These are phyloP conservation scores for Raffaelea arxii DNA, from an alignment of 2,329 filamentous ascomycete genomes.

Conservation along the genomic window DNA sequence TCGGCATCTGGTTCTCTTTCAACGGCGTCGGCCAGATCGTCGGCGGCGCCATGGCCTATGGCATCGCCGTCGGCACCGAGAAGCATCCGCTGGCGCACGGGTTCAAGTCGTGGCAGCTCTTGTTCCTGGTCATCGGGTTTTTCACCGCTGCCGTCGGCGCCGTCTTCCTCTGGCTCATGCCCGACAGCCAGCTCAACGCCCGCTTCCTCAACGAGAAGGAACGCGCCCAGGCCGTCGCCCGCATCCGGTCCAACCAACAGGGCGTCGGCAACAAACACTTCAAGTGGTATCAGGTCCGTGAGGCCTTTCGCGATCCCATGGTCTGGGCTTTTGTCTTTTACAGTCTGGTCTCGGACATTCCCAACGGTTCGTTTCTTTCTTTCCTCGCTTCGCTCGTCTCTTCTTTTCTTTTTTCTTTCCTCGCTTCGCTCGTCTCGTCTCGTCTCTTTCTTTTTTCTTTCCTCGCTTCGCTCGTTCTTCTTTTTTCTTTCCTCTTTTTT, in stretches of 20 bases:
- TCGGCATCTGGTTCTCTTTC: slow-evolving; percentile 60
- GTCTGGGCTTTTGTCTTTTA: slow-evolving; percentile 26
- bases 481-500: slow-evolving; percentile 5
- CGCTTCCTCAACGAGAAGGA: slow-evolving; percentile 47
- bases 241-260: slow-evolving; percentile 55
- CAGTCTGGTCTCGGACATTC: slow-evolving; percentile 24
- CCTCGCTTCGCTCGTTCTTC: no score
- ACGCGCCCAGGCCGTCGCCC: slow-evolving; percentile 37
- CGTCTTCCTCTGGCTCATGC: slow-evolving; percentile 39
- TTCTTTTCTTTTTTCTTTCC: no score
- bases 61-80: slow-evolving; percentile 38
- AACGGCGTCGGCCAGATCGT: slow-evolving; percentile 28
- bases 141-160: slow-evolving; percentile 38
- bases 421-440: no score
- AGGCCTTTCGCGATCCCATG: slow-evolving; percentile 27
- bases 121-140: slow-evolving; percentile 44
- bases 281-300: slow-evolving; percentile 49
- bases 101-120: slow-evolving; percentile 54
- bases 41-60: slow-evolving; percentile 28
- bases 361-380: slow-evolving; percentile 20
- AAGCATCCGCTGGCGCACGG: slow-evolving; percentile 18
- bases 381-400: no score
- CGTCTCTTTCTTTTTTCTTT: background rate
- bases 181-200: slow-evolving; percentile 29
- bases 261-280: slow-evolving; percentile 60